phyloP scores from a whole-genome alignment of 768 basidiomycete species.

The Auricularia heimuer region DNA sequence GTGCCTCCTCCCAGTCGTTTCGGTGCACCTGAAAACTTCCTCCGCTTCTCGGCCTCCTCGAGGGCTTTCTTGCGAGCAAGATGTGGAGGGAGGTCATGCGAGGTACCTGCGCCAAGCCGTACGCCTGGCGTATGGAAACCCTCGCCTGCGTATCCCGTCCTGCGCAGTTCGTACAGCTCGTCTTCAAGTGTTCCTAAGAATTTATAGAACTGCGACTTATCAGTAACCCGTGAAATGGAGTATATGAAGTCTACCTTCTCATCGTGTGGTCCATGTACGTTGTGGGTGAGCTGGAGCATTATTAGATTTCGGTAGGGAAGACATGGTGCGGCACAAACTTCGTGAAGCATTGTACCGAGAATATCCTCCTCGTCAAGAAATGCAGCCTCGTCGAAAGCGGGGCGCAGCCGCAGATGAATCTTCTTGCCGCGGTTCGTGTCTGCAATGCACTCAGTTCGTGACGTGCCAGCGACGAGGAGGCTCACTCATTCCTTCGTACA shows the following conservation, averaged over 20 bases:
- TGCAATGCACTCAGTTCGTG: constrained; percentile 16
- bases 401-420: constrained; percentile 77
- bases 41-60: constrained; percentile 71
- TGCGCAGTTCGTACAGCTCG: constrained; percentile 71
- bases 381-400: constrained; percentile 51
- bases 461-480: too few relatives aligned
- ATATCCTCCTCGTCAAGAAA: constrained; percentile 71
- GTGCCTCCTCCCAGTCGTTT: constrained; percentile 46
- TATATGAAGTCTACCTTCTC: constrained; percentile 30
- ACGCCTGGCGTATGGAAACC: constrained; percentile 78
- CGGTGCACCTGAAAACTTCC: constrained; percentile 33
- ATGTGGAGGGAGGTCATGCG: constrained; percentile 59
- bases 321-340: constrained; percentile 35
- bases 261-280: constrained; percentile 84
- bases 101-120: constrained; percentile 54
- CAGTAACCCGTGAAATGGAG: not conserved
- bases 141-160: constrained; percentile 81
- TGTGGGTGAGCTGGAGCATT: constrained; percentile 64
- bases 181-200: constrained; percentile 64
- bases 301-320: not conserved
- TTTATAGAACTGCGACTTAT: constrained; percentile 50
- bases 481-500: constrained; percentile 11
- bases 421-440: constrained; percentile 73
- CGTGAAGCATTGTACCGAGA: constrained; percentile 81
- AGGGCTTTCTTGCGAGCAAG: constrained; percentile 58